Base-by-base conservation (phyloP, 176 grass and related monocot genomes). In the Dactylis glomerata region DNA sequence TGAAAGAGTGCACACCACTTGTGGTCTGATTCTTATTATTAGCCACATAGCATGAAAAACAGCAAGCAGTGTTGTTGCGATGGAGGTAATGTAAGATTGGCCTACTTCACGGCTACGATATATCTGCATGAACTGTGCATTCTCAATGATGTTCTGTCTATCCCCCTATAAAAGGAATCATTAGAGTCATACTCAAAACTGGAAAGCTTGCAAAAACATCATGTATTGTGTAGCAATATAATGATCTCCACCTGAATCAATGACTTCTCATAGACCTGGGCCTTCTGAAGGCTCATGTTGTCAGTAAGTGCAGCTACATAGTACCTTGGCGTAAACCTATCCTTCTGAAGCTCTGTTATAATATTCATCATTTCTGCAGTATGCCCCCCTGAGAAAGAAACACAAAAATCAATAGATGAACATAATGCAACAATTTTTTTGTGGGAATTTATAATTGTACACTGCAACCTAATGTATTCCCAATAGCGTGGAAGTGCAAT, bases 51-150 rank as follows among this genome's bases (percentile, higher is more conserved):
- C 93, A 93, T 95, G 96, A 23, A 87, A 47, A 26, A 80, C 78
- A 78, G 93, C 96, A 57, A 94, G 52, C 79, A 96, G 41, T 86
- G 96, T 98, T 75, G 96, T 98, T 23, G 76, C 89, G 16, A 92
- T 84, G 50, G 91, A 96, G 16, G 93, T 94, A 82, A 96, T 81
- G 82, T 98, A 98, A 82, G 93, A 98, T 67, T 98, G 96, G 15
- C 93, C 96, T 34, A 98, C 96, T 92, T 98, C 96, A 80, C 96
- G 93, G 59, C 93, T 98, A 63, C 96, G 85, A 54, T 96, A 96
- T 83, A 98, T 87, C 90, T 98, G 89, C 81, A 96, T 73, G 70
- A 95, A 96, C n/a, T 92, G 52, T 32, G 89, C 70, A 67, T 85
- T 68, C 73, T 72, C 59, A 38, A 65, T 73, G 73, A 61, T 83